Percentiles rank a stretch among this genome's conserved stretches.
phyloP scores from a whole-genome alignment of 805 yeast species.

The Wickerhamomyces queroliae region DNA sequence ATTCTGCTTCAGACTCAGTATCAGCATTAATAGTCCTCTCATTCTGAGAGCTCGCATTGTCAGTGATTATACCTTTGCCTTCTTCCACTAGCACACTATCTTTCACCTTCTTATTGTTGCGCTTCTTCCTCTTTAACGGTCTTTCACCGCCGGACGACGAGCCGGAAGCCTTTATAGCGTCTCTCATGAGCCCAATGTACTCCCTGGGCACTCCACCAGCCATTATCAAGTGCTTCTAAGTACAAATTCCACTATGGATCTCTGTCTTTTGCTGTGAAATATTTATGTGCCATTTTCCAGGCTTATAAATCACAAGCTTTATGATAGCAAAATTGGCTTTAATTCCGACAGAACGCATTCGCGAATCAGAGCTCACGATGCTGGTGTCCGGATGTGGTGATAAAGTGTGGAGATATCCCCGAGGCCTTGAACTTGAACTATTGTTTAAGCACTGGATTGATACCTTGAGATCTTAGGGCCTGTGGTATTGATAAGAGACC shows the following conservation, averaged over 20 bases:
- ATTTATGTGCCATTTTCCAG: no score
- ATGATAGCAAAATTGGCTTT: no score
- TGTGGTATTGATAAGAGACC: no score
- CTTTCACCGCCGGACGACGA: conserved; percentile 3
- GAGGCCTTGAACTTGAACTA: not conserved
- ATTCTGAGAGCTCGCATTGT: not conserved
- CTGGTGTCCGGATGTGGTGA: not conserved
- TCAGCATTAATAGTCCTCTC: not conserved
- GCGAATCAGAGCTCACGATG: no score
- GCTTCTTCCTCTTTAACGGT: conserved; percentile 20
- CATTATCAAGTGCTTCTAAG: no score
- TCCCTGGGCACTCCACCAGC: conserved; percentile 17
- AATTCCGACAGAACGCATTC: not conserved
- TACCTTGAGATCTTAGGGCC: no score
- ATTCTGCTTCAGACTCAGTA: not conserved
- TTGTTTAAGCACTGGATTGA: not conserved
- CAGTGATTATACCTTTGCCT: not conserved
- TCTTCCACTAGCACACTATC: not conserved
- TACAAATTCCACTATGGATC: no score
- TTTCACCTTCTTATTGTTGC: not conserved
- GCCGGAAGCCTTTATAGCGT: conserved; percentile 2
- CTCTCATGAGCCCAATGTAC: conserved; percentile 15
- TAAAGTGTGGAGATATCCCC: not conserved
- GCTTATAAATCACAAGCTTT: no score
- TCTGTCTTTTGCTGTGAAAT: no score